Percentiles rank a stretch among this genome's conserved stretches.
Evolutionary conservation across 1,139 yeast species (phyloP).

Genomic region (Dujonia santamariae): DNA sequence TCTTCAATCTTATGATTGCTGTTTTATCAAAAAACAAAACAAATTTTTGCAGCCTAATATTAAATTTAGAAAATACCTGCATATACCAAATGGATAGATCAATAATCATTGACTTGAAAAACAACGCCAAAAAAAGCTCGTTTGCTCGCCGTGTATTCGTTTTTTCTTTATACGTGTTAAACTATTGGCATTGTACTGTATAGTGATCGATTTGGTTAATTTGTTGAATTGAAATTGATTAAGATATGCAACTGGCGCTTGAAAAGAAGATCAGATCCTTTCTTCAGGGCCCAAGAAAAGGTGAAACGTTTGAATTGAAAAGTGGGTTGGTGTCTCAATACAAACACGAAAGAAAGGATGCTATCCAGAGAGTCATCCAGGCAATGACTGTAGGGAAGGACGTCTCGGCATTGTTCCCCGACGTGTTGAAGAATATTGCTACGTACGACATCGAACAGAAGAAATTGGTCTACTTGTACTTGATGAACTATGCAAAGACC

Average conservation of each 20-base stretch:
- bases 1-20: too few species aligned
- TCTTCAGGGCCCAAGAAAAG: slow-evolving; percentile 48
- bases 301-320: slow-evolving; percentile 86
- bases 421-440: slow-evolving; percentile 92
- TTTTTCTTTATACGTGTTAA: background rate
- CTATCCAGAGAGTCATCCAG: slow-evolving; percentile 93
- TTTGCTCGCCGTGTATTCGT: too few species aligned
- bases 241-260: slow-evolving; percentile 38
- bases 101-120: too few species aligned
- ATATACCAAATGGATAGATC: too few species aligned
- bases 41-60: too few species aligned
- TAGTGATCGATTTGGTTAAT: too few species aligned
- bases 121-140: too few species aligned
- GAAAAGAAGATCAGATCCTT: slow-evolving; percentile 44
- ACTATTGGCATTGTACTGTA: background rate
- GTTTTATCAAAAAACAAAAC: too few species aligned
- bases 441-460: slow-evolving; percentile 96
- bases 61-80: too few species aligned
- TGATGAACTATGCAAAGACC: slow-evolving; percentile 96
- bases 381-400: slow-evolving; percentile 99
- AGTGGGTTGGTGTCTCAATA: slow-evolving; percentile 92
- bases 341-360: slow-evolving; percentile 91
- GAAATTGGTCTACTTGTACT: slow-evolving; percentile 87
- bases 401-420: slow-evolving; percentile 92
- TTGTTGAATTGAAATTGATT: too few species aligned